Base-by-base conservation (phyloP, 352 stramenopile species). In the Phytopythium oedochilum region DNA sequence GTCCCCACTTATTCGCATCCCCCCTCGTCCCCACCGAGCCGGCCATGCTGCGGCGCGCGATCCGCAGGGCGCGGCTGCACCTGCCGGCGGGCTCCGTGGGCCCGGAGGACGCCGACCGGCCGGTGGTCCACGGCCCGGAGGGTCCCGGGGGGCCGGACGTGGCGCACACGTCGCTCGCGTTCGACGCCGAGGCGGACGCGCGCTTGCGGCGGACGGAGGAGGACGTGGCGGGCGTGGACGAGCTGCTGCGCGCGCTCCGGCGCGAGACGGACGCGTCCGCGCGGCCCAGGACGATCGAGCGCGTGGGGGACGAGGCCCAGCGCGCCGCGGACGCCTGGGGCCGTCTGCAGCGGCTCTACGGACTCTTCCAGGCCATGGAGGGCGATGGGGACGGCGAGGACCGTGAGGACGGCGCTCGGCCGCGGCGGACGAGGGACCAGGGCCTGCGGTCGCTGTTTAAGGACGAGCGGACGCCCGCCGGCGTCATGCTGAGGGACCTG, bases 21-120 rank as follows among this genome's bases (percentile, higher is more conserved):
- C n/a, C n/a, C n/a, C n/a, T n/a, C n/a, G n/a, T n/a, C n/a, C n/a
- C n/a, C n/a, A n/a, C n/a, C n/a, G n/a, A n/a, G n/a, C n/a, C n/a
- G n/a, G n/a, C n/a, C 22, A 90, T 91, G 80, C 68, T 90, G 59
- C 73, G 72, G 53, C 80, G 80, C 53, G 64, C 75, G 25, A 65
- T 88, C 58, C 71, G 75, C 28, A 74, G 75, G 44, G 67, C 68
- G 53, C 71, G 80, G 40, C 70, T 82, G 52, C 78, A 81, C 59
- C 58, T 91, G 47, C 80, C 78, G 26, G 68, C 75, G 40, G 66
- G 75, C 56, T 83, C 74, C 18, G 77, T 68, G 9, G 75, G 78
- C 53, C 71, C 88, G 44, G 81, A 88, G 47, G 82, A 67, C 31
- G 60, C 63, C 36, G 50, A 70, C n/a, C 62, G 57, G 23, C 55